Evolutionary conservation across 306 rosid genomes (phyloP).

Genomic region (Malus fusca): DNA sequence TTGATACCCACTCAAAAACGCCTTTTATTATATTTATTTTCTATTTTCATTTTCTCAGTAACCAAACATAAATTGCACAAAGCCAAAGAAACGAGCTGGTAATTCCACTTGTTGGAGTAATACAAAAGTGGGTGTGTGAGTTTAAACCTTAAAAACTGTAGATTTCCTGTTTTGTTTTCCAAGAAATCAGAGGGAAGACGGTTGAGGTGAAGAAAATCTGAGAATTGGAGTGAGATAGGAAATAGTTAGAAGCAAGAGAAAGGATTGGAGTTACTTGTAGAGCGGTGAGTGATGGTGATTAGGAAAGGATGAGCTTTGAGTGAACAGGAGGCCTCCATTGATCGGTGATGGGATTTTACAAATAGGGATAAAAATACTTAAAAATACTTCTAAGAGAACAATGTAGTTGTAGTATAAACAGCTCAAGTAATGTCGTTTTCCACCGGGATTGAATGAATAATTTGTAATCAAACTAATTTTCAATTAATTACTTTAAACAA

Average conservation of each 20-base stretch:
- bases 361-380: too few species aligned
- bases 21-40: not conserved
- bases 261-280: constrained; percentile 15
- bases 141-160: not conserved
- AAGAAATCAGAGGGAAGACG: not conserved
- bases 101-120: not conserved
- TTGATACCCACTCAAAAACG: not conserved
- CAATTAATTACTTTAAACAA: too few species aligned
- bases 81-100: not conserved
- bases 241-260: not conserved
- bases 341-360: constrained; percentile 11
- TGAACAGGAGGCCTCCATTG: constrained; percentile 20
- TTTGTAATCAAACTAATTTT: too few species aligned
- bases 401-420: too few species aligned
- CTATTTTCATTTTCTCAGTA: not conserved
- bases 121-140: not conserved
- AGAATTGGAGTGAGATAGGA: not conserved
- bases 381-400: too few species aligned
- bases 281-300: constrained; percentile 11
- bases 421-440: too few species aligned
- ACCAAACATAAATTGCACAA: not conserved
- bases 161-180: not conserved
- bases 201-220: not conserved
- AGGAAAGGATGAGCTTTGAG: constrained; percentile 14
- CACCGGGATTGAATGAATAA: too few species aligned